These are phyloP conservation scores for Allantophomopsis cytisporea DNA, from an alignment of 2,329 filamentous ascomycete species.

Conservation along the genomic window DNA sequence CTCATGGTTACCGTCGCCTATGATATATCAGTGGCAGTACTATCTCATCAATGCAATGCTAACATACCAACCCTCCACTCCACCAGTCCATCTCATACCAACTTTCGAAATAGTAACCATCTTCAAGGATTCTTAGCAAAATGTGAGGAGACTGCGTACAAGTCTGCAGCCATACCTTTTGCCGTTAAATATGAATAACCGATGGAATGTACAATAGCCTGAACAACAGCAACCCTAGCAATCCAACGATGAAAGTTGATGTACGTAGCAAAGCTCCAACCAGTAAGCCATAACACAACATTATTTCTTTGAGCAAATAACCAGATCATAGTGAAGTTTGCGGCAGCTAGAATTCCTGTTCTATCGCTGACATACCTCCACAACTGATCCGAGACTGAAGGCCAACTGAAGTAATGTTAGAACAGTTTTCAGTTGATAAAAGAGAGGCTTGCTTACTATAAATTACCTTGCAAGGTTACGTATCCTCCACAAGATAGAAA, in stretches of 20 bases:
- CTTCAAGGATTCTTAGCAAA: conserved; percentile 30
- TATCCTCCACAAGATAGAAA: conserved; percentile 23
- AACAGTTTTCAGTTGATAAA: too few species aligned
- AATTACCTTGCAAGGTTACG: conserved; percentile 13
- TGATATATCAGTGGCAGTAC: conserved; percentile 21
- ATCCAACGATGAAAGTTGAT: conserved; percentile 56
- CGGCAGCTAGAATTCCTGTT: conserved; percentile 48
- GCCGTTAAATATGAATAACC: conserved; percentile 35
- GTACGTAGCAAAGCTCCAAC: conserved; percentile 54
- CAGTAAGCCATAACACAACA: conserved; percentile 49
- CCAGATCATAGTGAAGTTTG: conserved; percentile 51
- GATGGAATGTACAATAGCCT: conserved; percentile 49
- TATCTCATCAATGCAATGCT: conserved; percentile 28
- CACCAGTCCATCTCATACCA: conserved; percentile 24
- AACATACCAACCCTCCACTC: conserved; percentile 25
- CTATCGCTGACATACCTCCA: conserved; percentile 47
- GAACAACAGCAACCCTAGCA: conserved; percentile 46
- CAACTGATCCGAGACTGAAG: conserved; percentile 13
- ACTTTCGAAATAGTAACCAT: not conserved
- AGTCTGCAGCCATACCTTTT: conserved; percentile 20
- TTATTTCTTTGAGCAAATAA: conserved; percentile 57
- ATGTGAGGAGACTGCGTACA: conserved; percentile 67
- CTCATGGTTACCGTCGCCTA: conserved; percentile 24
- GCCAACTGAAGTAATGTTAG: too few species aligned
- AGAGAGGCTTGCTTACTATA: conserved; percentile 1